Evolutionary conservation across 2,329 filamentous ascomycete genomes (phyloP), one percentile per base, ranked within the genome.

Genomic region (Ophiocordyceps camponoti-rufipedis): DNA sequence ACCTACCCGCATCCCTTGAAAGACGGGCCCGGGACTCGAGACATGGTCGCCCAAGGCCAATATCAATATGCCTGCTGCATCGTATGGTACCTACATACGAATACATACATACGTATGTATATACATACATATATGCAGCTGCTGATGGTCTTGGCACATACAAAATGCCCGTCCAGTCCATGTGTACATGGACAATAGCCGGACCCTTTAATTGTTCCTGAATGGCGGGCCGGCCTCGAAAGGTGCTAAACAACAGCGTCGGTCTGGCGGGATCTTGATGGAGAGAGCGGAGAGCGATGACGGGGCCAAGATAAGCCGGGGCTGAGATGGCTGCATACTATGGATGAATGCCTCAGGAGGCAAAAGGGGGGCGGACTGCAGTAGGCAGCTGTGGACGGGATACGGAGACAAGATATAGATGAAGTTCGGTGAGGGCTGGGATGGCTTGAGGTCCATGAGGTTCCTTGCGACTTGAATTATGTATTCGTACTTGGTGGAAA

Each of bases 401-500:
- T 41, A 44, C 35, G 12, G 18, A 41, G 41, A 44, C 18, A 16
- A 28, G 12, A 47, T 47, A 42, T 43, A 38, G 9, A 28, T 38
- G 10, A 42, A 42, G 32, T 43, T 45, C 46, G 46, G 46, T 47
- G 46, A 47, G 40, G 16, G 45, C 23, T n/a, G 39, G 43, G 42
- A 23, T 29, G 39, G 29, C 42, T 32, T 23, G 14, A 39, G 43
- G 46, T 38, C 14, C 14, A 38, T 14, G 14, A 38, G 14, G 33
- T 38, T 38, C 33, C 14, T n/a, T 38, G 33, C 33, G 33, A 16
- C 33, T 38, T 38, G n/a, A n/a, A n/a, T n/a, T n/a, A n/a, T n/a
- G n/a, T n/a, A n/a, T n/a, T n/a, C n/a, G n/a, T n/a, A n/a, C n/a
- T n/a, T n/a, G n/a, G n/a, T n/a, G n/a, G n/a, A n/a, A n/a, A n/a